A percentile compares a stretch with the other conserved stretches of the same genome.
Conservation (phyloP, 306 rosid genomes). For the Prunus mongolica region DNA sequence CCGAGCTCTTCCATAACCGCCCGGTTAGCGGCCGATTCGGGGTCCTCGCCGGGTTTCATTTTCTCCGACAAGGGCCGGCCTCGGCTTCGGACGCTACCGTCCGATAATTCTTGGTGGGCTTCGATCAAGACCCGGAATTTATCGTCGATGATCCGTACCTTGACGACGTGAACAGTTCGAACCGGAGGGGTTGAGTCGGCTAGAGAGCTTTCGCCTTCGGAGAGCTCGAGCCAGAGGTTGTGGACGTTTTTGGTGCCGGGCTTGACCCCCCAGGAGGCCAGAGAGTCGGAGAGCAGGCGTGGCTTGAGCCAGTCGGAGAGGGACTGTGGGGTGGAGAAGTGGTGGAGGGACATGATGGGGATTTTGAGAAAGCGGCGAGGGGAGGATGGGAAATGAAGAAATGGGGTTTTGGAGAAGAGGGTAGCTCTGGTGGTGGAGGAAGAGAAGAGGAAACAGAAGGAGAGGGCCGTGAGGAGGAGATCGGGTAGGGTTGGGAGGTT, state of each 20-base stretch:
- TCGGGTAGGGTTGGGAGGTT: conserved; percentile 46
- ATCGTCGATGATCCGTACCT: conserved; percentile 46
- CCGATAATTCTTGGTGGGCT: conserved; percentile 70
- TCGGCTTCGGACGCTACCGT: conserved; percentile 59
- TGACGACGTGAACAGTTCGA: conserved; percentile 78
- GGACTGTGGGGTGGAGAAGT: conserved; percentile 64
- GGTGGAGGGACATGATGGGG: conserved; percentile 58
- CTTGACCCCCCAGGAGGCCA: conserved; percentile 88
- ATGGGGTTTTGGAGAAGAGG: conserved; percentile 24
- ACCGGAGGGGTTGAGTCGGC: conserved; percentile 77
- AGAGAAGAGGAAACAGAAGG: conserved; percentile 60
- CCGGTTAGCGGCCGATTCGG: conserved; percentile 65
- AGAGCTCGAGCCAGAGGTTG: conserved; percentile 92
- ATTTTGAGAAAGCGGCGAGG: conserved; percentile 60
- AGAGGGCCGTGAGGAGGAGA: conserved; percentile 58
- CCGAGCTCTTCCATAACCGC: conserved; percentile 89
- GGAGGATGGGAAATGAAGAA: conserved; percentile 37
- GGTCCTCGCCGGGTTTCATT: conserved; percentile 84
- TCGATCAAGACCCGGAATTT: conserved; percentile 47
- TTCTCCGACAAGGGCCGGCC: conserved; percentile 88
- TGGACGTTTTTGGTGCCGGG: conserved; percentile 94
- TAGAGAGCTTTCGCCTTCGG: conserved; percentile 80
- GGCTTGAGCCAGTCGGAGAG: conserved; percentile 87
- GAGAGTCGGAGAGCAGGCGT: conserved; percentile 69
- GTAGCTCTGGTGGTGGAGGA: conserved; percentile 29